Conservation (phyloP, 306 rosid species). For the Prunus mira region DNA sequence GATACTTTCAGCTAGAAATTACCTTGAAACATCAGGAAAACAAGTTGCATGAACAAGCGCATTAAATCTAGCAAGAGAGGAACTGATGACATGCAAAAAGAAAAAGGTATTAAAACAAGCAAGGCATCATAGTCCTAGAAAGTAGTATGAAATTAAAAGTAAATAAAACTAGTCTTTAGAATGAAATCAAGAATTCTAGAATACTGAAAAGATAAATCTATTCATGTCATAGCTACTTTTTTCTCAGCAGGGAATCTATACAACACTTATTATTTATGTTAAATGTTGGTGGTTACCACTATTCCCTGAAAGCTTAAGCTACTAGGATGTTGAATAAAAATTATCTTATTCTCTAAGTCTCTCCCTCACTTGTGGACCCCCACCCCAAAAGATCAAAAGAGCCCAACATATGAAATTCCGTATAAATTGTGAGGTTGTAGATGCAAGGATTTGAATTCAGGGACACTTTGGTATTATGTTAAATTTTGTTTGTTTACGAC, state of each 20-base stretch:
- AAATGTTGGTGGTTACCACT: background rate
- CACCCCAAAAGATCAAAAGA: background rate
- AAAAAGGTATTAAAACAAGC: slow-evolving; percentile 1
- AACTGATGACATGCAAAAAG: slow-evolving; percentile 32
- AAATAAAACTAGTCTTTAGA: background rate
- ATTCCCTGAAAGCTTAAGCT: background rate
- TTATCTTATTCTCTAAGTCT: background rate
- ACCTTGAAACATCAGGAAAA: slow-evolving; percentile 94
- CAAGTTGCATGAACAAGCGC: slow-evolving; percentile 86
- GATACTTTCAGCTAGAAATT: slow-evolving; percentile 30
- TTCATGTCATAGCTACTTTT: background rate
- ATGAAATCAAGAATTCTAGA: background rate
- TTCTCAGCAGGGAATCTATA: background rate
- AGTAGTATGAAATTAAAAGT: background rate
- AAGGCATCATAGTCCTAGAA: slow-evolving; percentile 6
- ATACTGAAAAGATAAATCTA: background rate
- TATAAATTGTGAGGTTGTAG: background rate
- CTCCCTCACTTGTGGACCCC: background rate
- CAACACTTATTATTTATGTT: background rate
- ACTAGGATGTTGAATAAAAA: background rate
- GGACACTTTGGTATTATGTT: background rate
- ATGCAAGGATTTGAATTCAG: background rate
- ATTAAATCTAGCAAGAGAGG: slow-evolving; percentile 81
- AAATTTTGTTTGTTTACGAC: background rate
- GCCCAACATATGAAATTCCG: background rate